Evolutionary conservation across 2,329 filamentous ascomycete species (phyloP), one percentile per base, ranked within the genome.

Genomic region (Epicoccum sorghinum): DNA sequence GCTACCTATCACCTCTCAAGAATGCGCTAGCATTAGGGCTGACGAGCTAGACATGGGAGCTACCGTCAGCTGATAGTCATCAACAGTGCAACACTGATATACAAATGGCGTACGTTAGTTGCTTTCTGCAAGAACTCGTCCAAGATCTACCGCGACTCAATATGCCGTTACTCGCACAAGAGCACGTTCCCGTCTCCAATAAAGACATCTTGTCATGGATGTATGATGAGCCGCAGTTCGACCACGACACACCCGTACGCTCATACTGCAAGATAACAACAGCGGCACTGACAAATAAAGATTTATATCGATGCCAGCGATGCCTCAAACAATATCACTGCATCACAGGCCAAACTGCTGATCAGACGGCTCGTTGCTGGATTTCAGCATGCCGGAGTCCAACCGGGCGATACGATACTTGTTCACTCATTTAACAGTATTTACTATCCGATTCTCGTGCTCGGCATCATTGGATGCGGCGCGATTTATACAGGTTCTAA

Each of bases 311-410:
- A 84, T 59, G 78, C 76, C 4, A 62, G 73, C 3, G 68, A 82
- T 38, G 74, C 79, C 0, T 70, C 74, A 2, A 71, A 76, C 7
- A 78, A 71, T n/a, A 78, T 81, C 30, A 80, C 79, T 8, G 78
- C 74, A 51, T 75, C 72, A 18, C 75, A 81, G 56, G 79, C 78
- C 4, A 74, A 71, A 24, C 68, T 47, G 7, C 59, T 80, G 4
- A 73, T 85, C 44, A 76, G 80, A 14, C 75, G 80, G 55, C 69
- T 85, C 3, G 77, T 79, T 30, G 81, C 81, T 12, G 83, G 83
- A 0, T 70, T 85, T 25, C 72, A 69, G 29, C 74, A 73, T 18
- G 72, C 79, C 33, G 82, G 82, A 0, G 54, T 84, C 3, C 63
- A 76, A 45, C 68, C 71, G 18, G 58, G 82, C 43, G 81, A 85